A percentile compares a stretch with the other conserved stretches of the same genome.
Evolutionary conservation across 2,329 filamentous ascomycete genomes (phyloP).

Genomic region (Venturia nashicola): DNA sequence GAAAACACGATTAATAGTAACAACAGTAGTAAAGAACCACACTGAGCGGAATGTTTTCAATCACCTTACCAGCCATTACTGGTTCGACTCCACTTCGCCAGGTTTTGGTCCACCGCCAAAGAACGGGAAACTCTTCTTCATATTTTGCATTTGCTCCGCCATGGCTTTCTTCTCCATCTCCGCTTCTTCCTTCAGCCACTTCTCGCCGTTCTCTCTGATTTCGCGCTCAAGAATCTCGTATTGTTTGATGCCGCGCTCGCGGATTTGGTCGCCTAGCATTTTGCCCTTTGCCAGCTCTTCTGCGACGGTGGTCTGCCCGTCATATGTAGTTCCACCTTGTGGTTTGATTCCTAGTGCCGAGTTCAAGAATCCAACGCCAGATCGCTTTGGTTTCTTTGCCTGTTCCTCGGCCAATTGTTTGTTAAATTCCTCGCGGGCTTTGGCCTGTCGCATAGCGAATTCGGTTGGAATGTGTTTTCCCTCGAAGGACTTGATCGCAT

Average conservation of each 20-base stretch:
- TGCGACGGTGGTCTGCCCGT: constrained; percentile 38
- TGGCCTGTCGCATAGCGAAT: constrained; percentile 77
- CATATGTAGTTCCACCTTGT: constrained; percentile 42
- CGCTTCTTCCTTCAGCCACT: constrained; percentile 91
- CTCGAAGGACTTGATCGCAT: constrained; percentile 76
- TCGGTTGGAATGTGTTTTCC: constrained; percentile 82
- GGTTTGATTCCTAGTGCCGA: constrained; percentile 68
- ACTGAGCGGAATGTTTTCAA: not conserved
- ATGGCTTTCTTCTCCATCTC: constrained; percentile 77
- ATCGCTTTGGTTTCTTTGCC: constrained; percentile 46
- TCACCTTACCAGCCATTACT: not conserved
- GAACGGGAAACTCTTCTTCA: constrained; percentile 65
- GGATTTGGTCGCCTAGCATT: constrained; percentile 90
- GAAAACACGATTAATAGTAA: not conserved
- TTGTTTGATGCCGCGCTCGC: constrained; percentile 80
- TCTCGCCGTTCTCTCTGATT: constrained; percentile 84
- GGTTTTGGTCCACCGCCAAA: constrained; percentile 23
- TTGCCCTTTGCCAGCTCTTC: constrained; percentile 85
- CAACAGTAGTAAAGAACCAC: not conserved
- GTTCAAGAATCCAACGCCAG: constrained; percentile 56
- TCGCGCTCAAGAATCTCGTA: constrained; percentile 84
- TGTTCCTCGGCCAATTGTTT: constrained; percentile 60
- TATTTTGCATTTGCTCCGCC: constrained; percentile 82
- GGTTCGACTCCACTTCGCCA: not conserved
- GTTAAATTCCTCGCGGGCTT: constrained; percentile 74